Percentiles rank a stretch among this genome's conserved stretches.
Evolutionary conservation across 164 flowering plant species (phyloP).

Genomic region (Nymphaea colorata): DNA sequence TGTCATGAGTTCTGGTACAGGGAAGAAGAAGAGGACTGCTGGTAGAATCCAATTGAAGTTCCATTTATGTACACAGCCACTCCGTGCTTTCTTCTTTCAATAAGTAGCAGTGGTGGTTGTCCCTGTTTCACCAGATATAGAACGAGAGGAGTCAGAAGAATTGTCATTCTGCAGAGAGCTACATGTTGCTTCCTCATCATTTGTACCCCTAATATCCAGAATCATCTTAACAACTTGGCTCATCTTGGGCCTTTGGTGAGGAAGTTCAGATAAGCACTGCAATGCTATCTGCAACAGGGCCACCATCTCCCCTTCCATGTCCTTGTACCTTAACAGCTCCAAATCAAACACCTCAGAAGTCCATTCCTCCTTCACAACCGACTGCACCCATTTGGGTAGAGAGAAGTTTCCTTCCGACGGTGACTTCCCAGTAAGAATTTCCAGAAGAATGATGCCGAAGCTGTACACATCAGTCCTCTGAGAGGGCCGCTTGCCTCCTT

Average conservation of each 20-base stretch:
- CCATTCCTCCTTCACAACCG: constrained; percentile 23
- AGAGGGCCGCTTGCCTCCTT: constrained; percentile 1
- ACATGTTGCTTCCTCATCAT: constrained; percentile 6
- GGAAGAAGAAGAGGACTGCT: neutral
- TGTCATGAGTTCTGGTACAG: neutral
- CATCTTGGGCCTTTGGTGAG: constrained; percentile 39
- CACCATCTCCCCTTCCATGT: constrained; percentile 41
- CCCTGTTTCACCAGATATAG: constrained; percentile 12
- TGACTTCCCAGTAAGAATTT: constrained; percentile 35
- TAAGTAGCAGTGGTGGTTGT: neutral
- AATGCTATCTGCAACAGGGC: constrained; percentile 36
- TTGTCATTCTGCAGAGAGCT: constrained; percentile 5
- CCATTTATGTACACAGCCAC: neutral
- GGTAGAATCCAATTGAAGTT: neutral
- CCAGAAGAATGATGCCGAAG: constrained; percentile 37
- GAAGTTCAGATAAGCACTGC: constrained; percentile 25
- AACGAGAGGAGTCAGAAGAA: constrained; percentile 20
- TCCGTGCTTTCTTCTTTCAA: neutral
- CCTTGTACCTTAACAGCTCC: constrained; percentile 35
- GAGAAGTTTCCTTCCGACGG: constrained; percentile 17
- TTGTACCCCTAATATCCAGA: constrained; percentile 23
- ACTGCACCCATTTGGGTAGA: constrained; percentile 33
- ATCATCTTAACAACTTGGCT: constrained; percentile 31
- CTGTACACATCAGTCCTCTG: constrained; percentile 31
- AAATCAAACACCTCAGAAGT: constrained; percentile 44